These are phyloP conservation scores for button mushroom (Agaricus bisporus) DNA, from an alignment of 768 basidiomycete species.

Conservation along the genomic window DNA sequence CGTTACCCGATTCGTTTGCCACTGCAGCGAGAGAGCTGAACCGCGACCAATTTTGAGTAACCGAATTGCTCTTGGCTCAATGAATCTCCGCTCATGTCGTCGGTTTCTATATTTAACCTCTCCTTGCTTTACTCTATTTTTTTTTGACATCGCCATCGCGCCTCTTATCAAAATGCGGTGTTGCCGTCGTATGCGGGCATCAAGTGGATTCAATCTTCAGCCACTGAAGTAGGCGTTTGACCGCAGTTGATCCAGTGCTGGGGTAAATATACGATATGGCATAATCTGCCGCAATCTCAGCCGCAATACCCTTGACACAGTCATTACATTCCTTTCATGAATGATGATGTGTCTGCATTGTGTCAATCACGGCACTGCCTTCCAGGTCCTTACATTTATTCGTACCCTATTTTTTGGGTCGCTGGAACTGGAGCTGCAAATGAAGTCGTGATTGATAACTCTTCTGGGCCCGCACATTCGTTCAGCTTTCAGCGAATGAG, in stretches of 20 bases:
- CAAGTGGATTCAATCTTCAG: not conserved
- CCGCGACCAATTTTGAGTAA: not conserved
- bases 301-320: not conserved
- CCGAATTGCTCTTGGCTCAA: conserved; percentile 2
- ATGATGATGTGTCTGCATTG: not conserved
- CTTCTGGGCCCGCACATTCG: not conserved
- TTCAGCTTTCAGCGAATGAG: no score
- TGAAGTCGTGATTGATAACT: not conserved
- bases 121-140: not conserved
- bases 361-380: not conserved
- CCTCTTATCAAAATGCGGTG: not conserved
- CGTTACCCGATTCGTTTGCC: not conserved
- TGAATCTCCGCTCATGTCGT: not conserved
- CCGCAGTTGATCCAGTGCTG: not conserved
- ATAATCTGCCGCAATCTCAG: not conserved
- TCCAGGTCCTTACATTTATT: not conserved
- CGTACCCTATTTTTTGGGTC: not conserved
- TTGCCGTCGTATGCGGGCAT: not conserved
- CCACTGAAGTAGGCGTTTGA: no score
- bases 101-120: conserved; percentile 1
- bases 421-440: not conserved
- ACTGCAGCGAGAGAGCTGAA: not conserved
- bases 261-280: not conserved
- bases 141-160: not conserved
- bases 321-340: not conserved